These are phyloP conservation scores for Colletotrichum eremochloae DNA, from an alignment of 2,329 filamentous ascomycete genomes.

Conservation along the genomic window DNA sequence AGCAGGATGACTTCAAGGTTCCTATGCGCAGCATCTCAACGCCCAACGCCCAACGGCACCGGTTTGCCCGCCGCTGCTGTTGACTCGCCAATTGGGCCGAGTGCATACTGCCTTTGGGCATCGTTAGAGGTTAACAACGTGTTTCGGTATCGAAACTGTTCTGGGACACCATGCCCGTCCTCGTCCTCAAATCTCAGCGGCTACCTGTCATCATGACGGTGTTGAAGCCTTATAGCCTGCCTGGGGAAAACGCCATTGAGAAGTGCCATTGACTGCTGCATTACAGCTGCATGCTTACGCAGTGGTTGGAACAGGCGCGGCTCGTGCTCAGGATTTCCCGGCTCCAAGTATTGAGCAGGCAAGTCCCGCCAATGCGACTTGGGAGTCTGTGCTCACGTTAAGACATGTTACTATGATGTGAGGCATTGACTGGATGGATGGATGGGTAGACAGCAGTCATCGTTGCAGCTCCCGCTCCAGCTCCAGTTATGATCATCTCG, in stretches of 20 bases:
- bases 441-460: background rate
- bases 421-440: conserved; percentile 11
- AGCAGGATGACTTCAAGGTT: conserved; percentile 25
- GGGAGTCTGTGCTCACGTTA: conserved; percentile 24
- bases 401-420: conserved; percentile 25
- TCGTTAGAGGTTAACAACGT: background rate
- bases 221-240: background rate
- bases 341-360: background rate
- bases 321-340: conserved; percentile 9
- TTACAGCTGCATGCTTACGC: conserved; percentile 9
- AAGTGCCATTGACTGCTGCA: background rate
- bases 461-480: conserved; percentile 4
- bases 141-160: conserved; percentile 7
- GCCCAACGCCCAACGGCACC: conserved; percentile 3
- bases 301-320: background rate
- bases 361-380: conserved; percentile 17
- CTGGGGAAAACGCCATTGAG: background rate
- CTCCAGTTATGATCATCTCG: background rate
- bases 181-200: background rate
- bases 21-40: conserved; percentile 16
- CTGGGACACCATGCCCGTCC: background rate
- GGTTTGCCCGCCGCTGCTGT: background rate
- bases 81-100: conserved; percentile 7
- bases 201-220: background rate
- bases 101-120: background rate